phyloP scores from a whole-genome alignment of 768 basidiomycete species.

The Agaricus subrufescens region DNA sequence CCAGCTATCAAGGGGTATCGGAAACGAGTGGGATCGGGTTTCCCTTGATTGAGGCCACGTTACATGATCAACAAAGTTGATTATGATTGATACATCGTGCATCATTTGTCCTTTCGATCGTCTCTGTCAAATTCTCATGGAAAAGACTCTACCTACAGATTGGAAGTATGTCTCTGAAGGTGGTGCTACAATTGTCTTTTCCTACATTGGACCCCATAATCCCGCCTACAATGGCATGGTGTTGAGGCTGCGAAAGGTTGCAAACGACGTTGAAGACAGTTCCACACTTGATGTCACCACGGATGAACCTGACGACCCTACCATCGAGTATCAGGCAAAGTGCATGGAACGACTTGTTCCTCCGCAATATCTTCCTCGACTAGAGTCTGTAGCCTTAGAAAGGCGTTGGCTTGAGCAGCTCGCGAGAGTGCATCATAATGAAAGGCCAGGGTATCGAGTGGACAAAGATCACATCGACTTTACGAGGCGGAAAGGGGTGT shows the following conservation, averaged over 20 bases:
- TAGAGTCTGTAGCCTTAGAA: slow-evolving; percentile 46
- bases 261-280: slow-evolving; percentile 2
- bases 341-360: slow-evolving; percentile 69
- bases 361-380: slow-evolving; percentile 47
- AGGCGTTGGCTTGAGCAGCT: slow-evolving; percentile 59
- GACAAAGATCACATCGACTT: slow-evolving; percentile 57
- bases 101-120: background rate
- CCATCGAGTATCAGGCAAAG: slow-evolving; percentile 51
- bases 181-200: slow-evolving; percentile 87
- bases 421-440: slow-evolving; percentile 34
- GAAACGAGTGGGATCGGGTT: no score
- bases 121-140: slow-evolving; percentile 19
- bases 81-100: no score
- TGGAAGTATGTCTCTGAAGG: slow-evolving; percentile 93
- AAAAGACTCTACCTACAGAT: slow-evolving; percentile 37
- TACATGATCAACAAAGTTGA: background rate
- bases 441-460: slow-evolving; percentile 55
- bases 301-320: slow-evolving; percentile 33
- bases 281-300: background rate
- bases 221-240: slow-evolving; percentile 57
- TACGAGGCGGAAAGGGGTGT: slow-evolving; percentile 47
- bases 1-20: no score
- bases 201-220: slow-evolving; percentile 59
- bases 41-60: background rate
- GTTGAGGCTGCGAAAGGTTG: slow-evolving; percentile 70